Evolutionary conservation across 805 yeast genomes (phyloP).

Genomic region (Zygotorulaspora florentina): DNA sequence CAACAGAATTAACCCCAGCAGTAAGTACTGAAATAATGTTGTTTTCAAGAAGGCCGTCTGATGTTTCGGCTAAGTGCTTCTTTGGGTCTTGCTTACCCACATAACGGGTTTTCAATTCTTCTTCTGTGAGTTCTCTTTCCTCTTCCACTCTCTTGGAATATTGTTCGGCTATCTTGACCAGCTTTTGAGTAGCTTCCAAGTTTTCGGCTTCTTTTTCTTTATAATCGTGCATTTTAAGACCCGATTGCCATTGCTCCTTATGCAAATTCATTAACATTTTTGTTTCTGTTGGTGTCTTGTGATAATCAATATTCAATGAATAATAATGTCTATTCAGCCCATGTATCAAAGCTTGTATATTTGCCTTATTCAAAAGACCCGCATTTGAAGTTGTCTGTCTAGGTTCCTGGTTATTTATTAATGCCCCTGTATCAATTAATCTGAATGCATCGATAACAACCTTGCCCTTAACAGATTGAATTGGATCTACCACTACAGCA

Average conservation of each 20-base stretch:
- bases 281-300: constrained; percentile 86
- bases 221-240: constrained; percentile 74
- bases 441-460: constrained; percentile 98
- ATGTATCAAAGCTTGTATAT: constrained; percentile 93
- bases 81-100: constrained; percentile 99
- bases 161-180: constrained; percentile 87
- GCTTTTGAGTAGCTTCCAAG: constrained; percentile 61
- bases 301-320: constrained; percentile 90
- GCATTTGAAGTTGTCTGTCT: constrained; percentile 95
- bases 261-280: constrained; percentile 91
- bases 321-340: constrained; percentile 96
- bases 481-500: constrained; percentile 97
- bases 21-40: constrained; percentile 84
- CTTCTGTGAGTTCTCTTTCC: constrained; percentile 83
- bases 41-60: constrained; percentile 80
- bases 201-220: constrained; percentile 72
- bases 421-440: constrained; percentile 77
- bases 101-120: constrained; percentile 88
- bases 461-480: constrained; percentile 97
- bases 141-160: constrained; percentile 88
- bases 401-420: constrained; percentile 97
- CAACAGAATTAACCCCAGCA: constrained; percentile 84
- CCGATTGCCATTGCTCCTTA: constrained; percentile 94
- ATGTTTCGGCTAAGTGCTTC: constrained; percentile 89
- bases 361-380: constrained; percentile 92